phyloP scores from a whole-genome alignment of 805 yeast species.

The Candida easanensis region DNA sequence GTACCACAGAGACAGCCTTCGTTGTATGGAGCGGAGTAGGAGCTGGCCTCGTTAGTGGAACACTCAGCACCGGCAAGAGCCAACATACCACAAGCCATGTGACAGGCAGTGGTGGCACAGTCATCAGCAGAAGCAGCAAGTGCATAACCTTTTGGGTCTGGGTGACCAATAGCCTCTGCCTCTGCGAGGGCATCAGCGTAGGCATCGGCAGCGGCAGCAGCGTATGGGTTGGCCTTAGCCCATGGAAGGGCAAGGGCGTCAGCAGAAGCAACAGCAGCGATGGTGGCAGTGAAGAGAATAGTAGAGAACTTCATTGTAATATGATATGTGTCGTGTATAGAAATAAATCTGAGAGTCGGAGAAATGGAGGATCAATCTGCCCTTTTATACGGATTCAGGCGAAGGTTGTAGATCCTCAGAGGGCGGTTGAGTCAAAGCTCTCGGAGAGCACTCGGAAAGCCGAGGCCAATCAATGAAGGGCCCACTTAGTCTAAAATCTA shows the following conservation, averaged over 20 bases:
- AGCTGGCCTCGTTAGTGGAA: constrained; percentile 13
- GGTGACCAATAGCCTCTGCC: constrained; percentile 15
- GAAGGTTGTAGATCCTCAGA: too few relatives aligned
- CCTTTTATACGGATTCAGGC: too few relatives aligned
- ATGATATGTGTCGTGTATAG: too few relatives aligned
- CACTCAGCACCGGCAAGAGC: constrained; percentile 30
- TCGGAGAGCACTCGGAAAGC: too few relatives aligned
- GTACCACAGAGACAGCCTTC: constrained; percentile 21
- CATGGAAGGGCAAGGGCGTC: constrained; percentile 14
- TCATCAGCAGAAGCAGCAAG: constrained; percentile 25
- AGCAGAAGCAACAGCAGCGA: constrained; percentile 3
- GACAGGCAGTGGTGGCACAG: constrained; percentile 30
- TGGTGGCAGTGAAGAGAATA: neutral
- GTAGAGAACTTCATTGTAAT: constrained; percentile 1
- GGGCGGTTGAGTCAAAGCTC: too few relatives aligned
- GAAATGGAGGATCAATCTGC: too few relatives aligned
- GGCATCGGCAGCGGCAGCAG: constrained; percentile 15
- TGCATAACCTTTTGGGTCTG: constrained; percentile 27
- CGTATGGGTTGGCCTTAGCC: constrained; percentile 14
- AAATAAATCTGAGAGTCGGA: too few relatives aligned
- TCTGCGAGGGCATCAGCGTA: constrained; percentile 15
- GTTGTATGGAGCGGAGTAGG: constrained; percentile 15
- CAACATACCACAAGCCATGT: constrained; percentile 31
- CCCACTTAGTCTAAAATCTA: too few relatives aligned
- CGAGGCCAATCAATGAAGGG: too few relatives aligned